Conservation (phyloP, 345 rosid genomes). For the Microthlaspi erraticum region DNA sequence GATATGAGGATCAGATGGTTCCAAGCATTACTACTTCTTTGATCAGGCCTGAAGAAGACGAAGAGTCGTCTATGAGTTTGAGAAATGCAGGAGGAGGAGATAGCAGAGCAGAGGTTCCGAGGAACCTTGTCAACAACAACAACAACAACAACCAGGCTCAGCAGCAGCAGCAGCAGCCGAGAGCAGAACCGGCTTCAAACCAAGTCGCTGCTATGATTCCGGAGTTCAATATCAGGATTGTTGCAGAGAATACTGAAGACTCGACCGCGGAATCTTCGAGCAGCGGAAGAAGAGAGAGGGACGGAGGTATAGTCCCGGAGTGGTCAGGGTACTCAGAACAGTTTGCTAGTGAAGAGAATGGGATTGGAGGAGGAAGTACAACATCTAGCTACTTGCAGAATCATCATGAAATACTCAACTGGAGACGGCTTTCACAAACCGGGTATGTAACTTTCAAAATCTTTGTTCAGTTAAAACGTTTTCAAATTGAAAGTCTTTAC, state of each 20-base stretch:
- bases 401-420: slow-evolving; percentile 82
- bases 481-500: background rate
- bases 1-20: slow-evolving; percentile 97
- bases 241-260: slow-evolving; percentile 66
- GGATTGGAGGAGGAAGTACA: slow-evolving; percentile 61
- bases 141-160: slow-evolving; percentile 53
- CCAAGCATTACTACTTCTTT: slow-evolving; percentile 89
- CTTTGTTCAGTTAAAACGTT: background rate
- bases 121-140: slow-evolving; percentile 55
- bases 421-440: slow-evolving; percentile 90
- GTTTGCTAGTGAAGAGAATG: slow-evolving; percentile 76
- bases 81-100: slow-evolving; percentile 59
- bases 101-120: slow-evolving; percentile 90
- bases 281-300: slow-evolving; percentile 78
- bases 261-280: slow-evolving; percentile 93
- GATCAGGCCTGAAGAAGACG: slow-evolving; percentile 73
- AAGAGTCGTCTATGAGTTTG: slow-evolving; percentile 67
- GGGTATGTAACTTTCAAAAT: slow-evolving; percentile 58
- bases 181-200: slow-evolving; percentile 49
- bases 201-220: slow-evolving; percentile 51
- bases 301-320: slow-evolving; percentile 92
- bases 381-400: slow-evolving; percentile 82
- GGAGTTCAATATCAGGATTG: slow-evolving; percentile 53
- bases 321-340: slow-evolving; percentile 94
- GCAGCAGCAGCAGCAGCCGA: slow-evolving; percentile 49